Evolutionary conservation across 495 filamentous ascomycete species (phyloP).

Genomic region (Beverwykella pulmonaria): DNA sequence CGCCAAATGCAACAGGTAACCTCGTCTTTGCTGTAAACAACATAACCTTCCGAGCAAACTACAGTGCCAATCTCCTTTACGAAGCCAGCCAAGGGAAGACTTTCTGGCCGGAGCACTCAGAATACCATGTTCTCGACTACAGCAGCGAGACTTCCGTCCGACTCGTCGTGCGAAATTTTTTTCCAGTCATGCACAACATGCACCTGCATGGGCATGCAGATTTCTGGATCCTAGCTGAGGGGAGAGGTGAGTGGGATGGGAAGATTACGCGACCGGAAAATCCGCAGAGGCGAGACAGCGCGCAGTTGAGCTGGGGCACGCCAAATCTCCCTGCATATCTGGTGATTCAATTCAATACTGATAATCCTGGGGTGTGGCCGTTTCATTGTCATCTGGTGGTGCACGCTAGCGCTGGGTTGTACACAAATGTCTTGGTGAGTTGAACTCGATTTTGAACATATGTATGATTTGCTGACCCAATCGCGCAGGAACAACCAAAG

Average conservation of each 20-base stretch:
- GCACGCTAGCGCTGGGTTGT: conserved; percentile 24
- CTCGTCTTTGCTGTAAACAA: conserved; percentile 25
- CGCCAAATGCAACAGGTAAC: conserved; percentile 33
- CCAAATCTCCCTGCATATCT: conserved; percentile 3
- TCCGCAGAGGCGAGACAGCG: conserved; percentile 25
- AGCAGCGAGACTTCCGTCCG: conserved; percentile 39
- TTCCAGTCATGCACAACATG: conserved; percentile 22
- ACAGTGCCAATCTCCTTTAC: conserved; percentile 15
- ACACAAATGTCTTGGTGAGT: conserved; percentile 22
- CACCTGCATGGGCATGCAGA: conserved; percentile 33
- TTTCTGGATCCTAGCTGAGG: conserved; percentile 21
- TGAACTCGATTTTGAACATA: neutral
- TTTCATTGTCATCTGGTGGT: conserved; percentile 34
- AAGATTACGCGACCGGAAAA: conserved; percentile 17
- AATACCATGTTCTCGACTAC: conserved; percentile 42
- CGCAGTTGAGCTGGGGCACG: neutral
- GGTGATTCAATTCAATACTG: conserved; percentile 20
- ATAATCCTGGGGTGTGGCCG: conserved; percentile 37
- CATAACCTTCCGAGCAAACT: conserved; percentile 41
- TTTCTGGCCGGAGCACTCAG: neutral
- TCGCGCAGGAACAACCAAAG: neutral
- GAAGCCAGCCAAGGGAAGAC: neutral
- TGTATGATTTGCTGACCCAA: neutral
- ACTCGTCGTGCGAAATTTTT: conserved; percentile 42
- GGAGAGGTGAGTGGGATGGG: conserved; percentile 23